Conservation (phyloP, 164 flowering plant species). For the Buxus sempervirens region DNA sequence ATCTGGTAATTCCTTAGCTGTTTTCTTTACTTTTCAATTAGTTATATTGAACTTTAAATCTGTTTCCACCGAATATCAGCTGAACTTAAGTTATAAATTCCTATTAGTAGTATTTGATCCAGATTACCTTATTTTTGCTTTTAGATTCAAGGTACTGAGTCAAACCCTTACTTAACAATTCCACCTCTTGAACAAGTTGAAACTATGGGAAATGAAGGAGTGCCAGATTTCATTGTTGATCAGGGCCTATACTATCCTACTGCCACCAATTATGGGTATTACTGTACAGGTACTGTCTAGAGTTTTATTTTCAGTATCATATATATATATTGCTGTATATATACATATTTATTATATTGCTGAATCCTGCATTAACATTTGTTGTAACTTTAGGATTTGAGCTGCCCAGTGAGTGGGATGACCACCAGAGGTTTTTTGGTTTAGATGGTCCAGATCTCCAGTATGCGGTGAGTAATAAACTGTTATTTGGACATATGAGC, state of each 20-base stretch:
- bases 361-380: neutral
- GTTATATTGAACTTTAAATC: neutral
- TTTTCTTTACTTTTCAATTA: neutral
- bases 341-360: neutral
- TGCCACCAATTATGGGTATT: slow-evolving; percentile 74
- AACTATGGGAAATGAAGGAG: slow-evolving; percentile 67
- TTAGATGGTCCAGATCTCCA: slow-evolving; percentile 76
- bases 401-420: slow-evolving; percentile 75
- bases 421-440: slow-evolving; percentile 65
- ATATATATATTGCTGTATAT: too few species aligned
- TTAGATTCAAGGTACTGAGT: slow-evolving; percentile 50
- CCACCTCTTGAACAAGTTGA: slow-evolving; percentile 39
- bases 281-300: slow-evolving; percentile 63
- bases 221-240: slow-evolving; percentile 61
- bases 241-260: slow-evolving; percentile 70
- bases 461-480: slow-evolving; percentile 44
- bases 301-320: too few species aligned
- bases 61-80: neutral
- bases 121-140: slow-evolving; percentile 7
- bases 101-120: too few species aligned
- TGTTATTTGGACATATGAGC: neutral
- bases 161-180: slow-evolving; percentile 31
- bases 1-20: slow-evolving; percentile 32
- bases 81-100: neutral
- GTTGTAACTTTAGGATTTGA: slow-evolving; percentile 52